Percentiles rank a stretch among this genome's conserved stretches.
Conservation (phyloP, 306 rosid genomes). For the Alnus rubra region DNA sequence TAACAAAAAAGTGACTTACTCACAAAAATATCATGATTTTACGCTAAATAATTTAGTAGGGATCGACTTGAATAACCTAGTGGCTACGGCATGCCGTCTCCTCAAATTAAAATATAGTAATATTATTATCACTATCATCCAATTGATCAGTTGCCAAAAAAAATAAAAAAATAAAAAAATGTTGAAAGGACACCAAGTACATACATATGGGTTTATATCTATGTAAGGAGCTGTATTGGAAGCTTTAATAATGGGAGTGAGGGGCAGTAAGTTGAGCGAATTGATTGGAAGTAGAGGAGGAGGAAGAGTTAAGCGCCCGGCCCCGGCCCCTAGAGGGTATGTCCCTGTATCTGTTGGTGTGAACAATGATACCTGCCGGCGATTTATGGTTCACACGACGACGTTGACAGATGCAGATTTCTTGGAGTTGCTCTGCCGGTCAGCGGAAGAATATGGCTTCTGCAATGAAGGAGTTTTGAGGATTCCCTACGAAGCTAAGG, state of each 20-base stretch:
- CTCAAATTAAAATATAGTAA: neutral
- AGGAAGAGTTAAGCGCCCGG: slow-evolving; percentile 3
- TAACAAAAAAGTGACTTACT: no score
- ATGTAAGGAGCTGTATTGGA: neutral
- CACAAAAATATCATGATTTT: no score
- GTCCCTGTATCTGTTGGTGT: slow-evolving; percentile 59
- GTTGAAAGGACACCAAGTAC: no score
- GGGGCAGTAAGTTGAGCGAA: slow-evolving; percentile 36
- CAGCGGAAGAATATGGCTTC: slow-evolving; percentile 52
- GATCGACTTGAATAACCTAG: neutral
- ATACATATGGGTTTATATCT: neutral
- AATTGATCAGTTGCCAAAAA: no score
- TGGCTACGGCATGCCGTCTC: slow-evolving; percentile 29
- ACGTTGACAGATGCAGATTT: slow-evolving; percentile 41
- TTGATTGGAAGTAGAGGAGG: slow-evolving; percentile 15
- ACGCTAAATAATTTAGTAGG: neutral
- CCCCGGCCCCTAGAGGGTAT: slow-evolving; percentile 38
- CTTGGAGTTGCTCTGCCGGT: slow-evolving; percentile 35
- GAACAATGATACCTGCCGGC: slow-evolving; percentile 24
- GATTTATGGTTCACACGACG: slow-evolving; percentile 42
- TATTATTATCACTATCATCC: no score
- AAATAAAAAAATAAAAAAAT: no score
- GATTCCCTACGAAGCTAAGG: slow-evolving; percentile 46
- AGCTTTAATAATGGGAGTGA: slow-evolving; percentile 39
- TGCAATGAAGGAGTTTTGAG: slow-evolving; percentile 50